Evolutionary conservation across 2,329 filamentous ascomycete genomes (phyloP), one percentile per base, ranked within the genome.

Genomic region (Chaetomiaceae sp.): DNA sequence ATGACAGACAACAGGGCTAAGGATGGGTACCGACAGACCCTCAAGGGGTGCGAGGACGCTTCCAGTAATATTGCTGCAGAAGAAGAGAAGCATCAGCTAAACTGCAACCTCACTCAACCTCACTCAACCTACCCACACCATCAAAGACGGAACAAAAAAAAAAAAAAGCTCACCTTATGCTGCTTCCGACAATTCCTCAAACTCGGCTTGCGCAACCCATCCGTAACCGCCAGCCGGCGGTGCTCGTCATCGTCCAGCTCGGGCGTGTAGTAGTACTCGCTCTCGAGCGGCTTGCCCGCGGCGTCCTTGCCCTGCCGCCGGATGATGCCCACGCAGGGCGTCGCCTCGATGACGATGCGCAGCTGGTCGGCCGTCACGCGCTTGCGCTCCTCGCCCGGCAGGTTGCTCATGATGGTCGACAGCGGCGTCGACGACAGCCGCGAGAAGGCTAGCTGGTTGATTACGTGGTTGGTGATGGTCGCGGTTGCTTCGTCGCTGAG

Each of bases 381-480:
- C 50, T 70, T 74, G 67, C 77, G 81, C 64, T 82, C 77, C 56
- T 82, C 78, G 1, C 76, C 63, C 2, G 93, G 93, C 12, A 99
- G 82, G 64, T 96, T 88, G 66, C 82, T 85, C 72, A 96, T 77
- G 51, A 99, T 93, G 44, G 85, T 87, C 1, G 92, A 95, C 43
- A 97, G 77, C 4, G 93, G 92, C 21, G 89, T 93, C 0, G 91
- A 95, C 14, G 92, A 91, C 6, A 97, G 77, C 23, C 92, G 87
- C 2, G 93, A 96, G 69, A 89, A 99, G 27, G 93, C 93, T 25
- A 99, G 81, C 70, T 99, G 93, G 69, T 97, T 97, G 66, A 93
- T 80, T 55, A 95, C 83, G 65, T 99, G 93, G 68, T 96, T 95
- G 61, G 79, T 79, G 57, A 93, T 69, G 70, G 72, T 69, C 62